Base-by-base conservation (phyloP, 768 basidiomycete species). In the Amanita exitialis region DNA sequence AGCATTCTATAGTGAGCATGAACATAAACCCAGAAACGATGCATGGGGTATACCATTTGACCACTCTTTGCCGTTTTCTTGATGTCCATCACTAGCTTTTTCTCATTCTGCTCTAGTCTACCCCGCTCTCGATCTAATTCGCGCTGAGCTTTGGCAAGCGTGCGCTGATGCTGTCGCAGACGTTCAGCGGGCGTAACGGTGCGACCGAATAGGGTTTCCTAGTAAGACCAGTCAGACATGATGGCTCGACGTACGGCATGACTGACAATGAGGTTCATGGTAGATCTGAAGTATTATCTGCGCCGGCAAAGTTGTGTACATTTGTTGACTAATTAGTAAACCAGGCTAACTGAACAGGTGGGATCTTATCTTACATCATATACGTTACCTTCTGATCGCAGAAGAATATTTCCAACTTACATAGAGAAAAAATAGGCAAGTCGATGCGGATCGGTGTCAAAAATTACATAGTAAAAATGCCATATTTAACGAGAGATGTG, bases 191-290 rank as follows among this genome's bases (percentile, higher is more conserved):
- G 96, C 15, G 95, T 97, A 25, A 96, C 79, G 1, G 90, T 83
- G 43, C 91, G 84, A 8, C 95, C 95, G 65, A 98, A 98, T 38
- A 98, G 82, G 0, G 89, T 83, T 75, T 98, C 95, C 93, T 97
- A 58, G 13, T 15, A n/a, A n/a, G 28, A 15, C 18, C 36, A 15
- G 49, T 43, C 10, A 51, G 49, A 12, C 18, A 23, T 23, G 25
- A 16, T 12, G 12, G 45, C 20, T n/a, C 15, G 20, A 16, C 25
- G 28, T 36, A 35, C 18, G 37, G 27, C 44, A 32, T 6, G 51
- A 66, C 79, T 63, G 64, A 86, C 86, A 54, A 89, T 83, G 64
- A 89, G 83, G 67, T 89, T 89, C 86, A 89, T 88, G 70, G 62
- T 47, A 12, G 9, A 21, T 10, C n/a, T n/a, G n/a, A n/a, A n/a